These are phyloP conservation scores for Tetradesmus obliquus DNA, from an alignment of 139 green algal species.

Conservation along the genomic window DNA sequence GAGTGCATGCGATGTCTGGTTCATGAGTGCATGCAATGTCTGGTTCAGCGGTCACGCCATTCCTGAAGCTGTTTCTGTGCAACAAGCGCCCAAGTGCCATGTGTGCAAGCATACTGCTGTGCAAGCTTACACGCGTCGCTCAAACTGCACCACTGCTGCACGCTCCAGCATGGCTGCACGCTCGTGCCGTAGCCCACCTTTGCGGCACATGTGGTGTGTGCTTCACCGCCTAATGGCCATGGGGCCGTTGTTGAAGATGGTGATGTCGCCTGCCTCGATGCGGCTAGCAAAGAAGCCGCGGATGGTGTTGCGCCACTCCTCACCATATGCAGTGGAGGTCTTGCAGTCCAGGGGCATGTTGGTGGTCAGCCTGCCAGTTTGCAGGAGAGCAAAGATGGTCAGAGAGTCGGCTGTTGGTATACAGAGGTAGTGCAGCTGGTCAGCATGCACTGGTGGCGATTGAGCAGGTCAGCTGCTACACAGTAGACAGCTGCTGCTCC, in stretches of 20 bases:
- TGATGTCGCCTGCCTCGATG: slow-evolving; percentile 30
- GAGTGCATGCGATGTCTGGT: background rate
- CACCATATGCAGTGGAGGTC: slow-evolving; percentile 3
- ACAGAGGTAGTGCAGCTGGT: background rate
- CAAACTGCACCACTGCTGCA: background rate
- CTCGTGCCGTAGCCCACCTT: background rate
- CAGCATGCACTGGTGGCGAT: too few relatives aligned
- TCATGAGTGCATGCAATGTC: background rate
- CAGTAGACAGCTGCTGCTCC: background rate
- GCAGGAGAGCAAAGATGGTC: background rate
- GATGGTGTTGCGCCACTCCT: slow-evolving; percentile 38
- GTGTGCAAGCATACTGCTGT: background rate
- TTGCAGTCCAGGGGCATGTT: slow-evolving; percentile 28
- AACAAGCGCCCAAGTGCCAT: too few relatives aligned
- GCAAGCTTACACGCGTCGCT: background rate
- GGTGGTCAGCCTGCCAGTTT: background rate
- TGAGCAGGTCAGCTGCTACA: background rate
- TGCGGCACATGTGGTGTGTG: background rate
- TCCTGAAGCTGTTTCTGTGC: too few relatives aligned
- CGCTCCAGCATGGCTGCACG: background rate
- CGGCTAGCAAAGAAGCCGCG: slow-evolving; percentile 19
- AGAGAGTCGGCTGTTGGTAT: background rate
- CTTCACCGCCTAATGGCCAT: slow-evolving; percentile 12
- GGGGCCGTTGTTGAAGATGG: slow-evolving; percentile 42
- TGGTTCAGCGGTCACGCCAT: too few relatives aligned